These are phyloP conservation scores for Fomitopsis betulina DNA, from an alignment of 1,284 basidiomycete genomes.

Conservation along the genomic window DNA sequence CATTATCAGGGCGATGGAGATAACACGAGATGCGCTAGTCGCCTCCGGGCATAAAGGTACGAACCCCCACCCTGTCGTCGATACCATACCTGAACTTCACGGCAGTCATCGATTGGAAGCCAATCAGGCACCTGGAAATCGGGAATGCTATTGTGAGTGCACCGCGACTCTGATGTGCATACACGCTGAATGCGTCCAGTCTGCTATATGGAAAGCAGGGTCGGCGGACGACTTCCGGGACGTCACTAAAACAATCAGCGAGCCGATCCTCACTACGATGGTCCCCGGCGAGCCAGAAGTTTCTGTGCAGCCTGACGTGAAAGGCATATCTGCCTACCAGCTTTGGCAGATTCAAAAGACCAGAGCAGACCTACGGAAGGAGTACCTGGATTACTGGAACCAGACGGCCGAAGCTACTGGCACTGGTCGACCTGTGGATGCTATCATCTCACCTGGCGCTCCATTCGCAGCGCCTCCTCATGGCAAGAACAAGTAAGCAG, in stretches of 20 bases:
- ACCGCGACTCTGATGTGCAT: not conserved
- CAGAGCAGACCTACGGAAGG: constrained; percentile 34
- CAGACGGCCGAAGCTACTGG: constrained; percentile 33
- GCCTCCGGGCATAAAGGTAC: constrained; percentile 42
- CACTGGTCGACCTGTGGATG: constrained; percentile 44
- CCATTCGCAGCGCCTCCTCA: constrained; percentile 34
- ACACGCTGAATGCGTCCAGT: not conserved
- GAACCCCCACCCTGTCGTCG: not conserved
- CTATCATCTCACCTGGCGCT: constrained; percentile 35
- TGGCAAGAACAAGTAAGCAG: constrained; percentile 29
- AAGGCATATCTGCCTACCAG: constrained; percentile 26
- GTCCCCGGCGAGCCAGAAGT: constrained; percentile 20
- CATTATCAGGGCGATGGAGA: constrained; percentile 41
- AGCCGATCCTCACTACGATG: constrained; percentile 60
- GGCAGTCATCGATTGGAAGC: constrained; percentile 20
- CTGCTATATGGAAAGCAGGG: constrained; percentile 17
- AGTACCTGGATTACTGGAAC: constrained; percentile 44
- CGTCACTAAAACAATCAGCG: constrained; percentile 33
- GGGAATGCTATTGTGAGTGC: constrained; percentile 38
- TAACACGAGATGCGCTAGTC: constrained; percentile 39
- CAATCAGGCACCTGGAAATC: constrained; percentile 45
- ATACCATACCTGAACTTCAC: not conserved
- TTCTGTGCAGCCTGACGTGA: not conserved
- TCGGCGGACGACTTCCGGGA: constrained; percentile 8
- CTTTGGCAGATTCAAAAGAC: constrained; percentile 42